Evolutionary conservation across 192 early-diverging fungal species (phyloP).

Genomic region (Backusella luteola): DNA sequence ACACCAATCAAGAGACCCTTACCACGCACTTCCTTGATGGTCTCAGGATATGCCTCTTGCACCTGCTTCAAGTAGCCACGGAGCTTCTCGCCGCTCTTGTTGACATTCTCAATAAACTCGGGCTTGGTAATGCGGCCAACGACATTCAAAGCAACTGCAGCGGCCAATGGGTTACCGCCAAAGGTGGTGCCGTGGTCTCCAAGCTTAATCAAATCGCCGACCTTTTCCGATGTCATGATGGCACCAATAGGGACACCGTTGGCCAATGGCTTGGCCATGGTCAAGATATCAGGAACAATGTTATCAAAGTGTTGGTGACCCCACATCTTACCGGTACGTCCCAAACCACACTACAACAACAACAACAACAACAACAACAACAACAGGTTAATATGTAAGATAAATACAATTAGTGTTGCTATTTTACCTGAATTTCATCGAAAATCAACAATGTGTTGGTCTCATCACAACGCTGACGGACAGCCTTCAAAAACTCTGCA

Average conservation of each 20-base stretch:
- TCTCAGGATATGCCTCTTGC: constrained; percentile 39
- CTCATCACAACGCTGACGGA: constrained; percentile 81
- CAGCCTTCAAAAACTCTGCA: constrained; percentile 71
- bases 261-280: constrained; percentile 96
- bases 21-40: constrained; percentile 80
- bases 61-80: constrained; percentile 46
- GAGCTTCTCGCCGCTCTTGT: constrained; percentile 62
- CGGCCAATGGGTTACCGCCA: constrained; percentile 93
- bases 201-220: constrained; percentile 79
- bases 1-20: constrained; percentile 87
- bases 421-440: constrained; percentile 88
- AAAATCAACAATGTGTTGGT: constrained; percentile 89
- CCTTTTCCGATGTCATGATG: constrained; percentile 71
- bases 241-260: constrained; percentile 97
- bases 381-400: neutral
- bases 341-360: constrained; percentile 75
- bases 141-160: constrained; percentile 79
- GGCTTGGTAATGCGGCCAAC: constrained; percentile 66
- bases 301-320: constrained; percentile 72
- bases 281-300: constrained; percentile 85
- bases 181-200: constrained; percentile 98
- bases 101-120: constrained; percentile 73
- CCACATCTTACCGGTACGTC: constrained; percentile 87
- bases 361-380: too few species aligned
- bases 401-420: neutral